phyloP scores from a whole-genome alignment of 768 basidiomycete genomes.

The Mycena belliarum region DNA sequence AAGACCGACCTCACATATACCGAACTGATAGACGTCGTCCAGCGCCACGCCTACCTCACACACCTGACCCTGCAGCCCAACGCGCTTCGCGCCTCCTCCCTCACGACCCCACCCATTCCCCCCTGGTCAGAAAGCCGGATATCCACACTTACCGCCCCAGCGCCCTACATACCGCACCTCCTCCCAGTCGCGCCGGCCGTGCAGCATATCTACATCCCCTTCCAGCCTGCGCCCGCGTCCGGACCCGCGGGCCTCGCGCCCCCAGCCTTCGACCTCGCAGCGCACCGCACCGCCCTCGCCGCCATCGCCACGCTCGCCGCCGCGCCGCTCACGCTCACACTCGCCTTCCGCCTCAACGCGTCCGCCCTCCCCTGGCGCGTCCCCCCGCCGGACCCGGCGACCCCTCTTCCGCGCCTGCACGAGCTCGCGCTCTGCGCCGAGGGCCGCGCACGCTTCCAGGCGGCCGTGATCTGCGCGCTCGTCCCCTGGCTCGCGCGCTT shows the following conservation, averaged over 20 bases:
- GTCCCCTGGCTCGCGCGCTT: conserved; percentile 11
- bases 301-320: conserved; percentile 4
- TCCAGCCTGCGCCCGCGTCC: neutral
- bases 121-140: neutral
- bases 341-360: conserved; percentile 4
- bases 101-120: neutral
- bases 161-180: conserved; percentile 9
- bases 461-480: conserved; percentile 4
- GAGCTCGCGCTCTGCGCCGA: neutral
- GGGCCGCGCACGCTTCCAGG: conserved; percentile 1
- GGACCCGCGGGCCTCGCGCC: neutral
- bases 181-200: conserved; percentile 9
- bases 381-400: neutral
- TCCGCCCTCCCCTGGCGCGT: conserved; percentile 1
- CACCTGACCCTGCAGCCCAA: neutral
- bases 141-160: neutral
- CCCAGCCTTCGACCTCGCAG: neutral
- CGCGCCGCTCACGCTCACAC: conserved; percentile 1
- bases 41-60: neutral
- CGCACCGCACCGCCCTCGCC: neutral
- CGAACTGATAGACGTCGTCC: conserved; percentile 1
- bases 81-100: neutral
- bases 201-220: neutral
- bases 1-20: neutral
- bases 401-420: neutral